Evolutionary conservation across 306 rosid species (phyloP).

Genomic region (Trifolium dubium): DNA sequence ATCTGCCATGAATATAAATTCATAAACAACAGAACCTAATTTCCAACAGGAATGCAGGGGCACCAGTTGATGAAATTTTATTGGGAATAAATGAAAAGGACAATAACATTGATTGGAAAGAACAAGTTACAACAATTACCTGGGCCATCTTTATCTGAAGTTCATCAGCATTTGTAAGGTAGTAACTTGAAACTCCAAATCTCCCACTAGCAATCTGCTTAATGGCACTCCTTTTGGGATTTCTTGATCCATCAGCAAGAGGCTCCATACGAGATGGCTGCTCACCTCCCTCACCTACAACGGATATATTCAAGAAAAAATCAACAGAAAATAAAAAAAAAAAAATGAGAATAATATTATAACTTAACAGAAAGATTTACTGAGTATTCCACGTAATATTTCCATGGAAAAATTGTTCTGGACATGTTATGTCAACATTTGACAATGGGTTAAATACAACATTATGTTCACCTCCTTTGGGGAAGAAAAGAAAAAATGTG

Average conservation of each 20-base stretch:
- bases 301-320: constrained; percentile 21
- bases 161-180: constrained; percentile 96
- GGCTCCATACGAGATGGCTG: constrained; percentile 98
- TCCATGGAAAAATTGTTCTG: constrained; percentile 1
- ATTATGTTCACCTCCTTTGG: background rate
- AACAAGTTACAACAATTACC: constrained; percentile 55
- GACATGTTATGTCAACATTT: background rate
- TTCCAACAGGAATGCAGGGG: constrained; percentile 48
- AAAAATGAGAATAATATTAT: constrained; percentile 4
- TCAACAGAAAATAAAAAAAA: constrained; percentile 24
- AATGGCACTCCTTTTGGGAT: constrained; percentile 94
- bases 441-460: background rate
- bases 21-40: constrained; percentile 53
- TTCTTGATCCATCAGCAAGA: constrained; percentile 87
- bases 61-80: constrained; percentile 30
- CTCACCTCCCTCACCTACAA: constrained; percentile 99
- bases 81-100: constrained; percentile 8
- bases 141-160: constrained; percentile 99
- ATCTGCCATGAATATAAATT: constrained; percentile 62
- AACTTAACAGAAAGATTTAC: constrained; percentile 12
- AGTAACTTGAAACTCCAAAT: constrained; percentile 97
- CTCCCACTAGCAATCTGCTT: constrained; percentile 99
- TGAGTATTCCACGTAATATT: background rate
- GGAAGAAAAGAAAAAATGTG: constrained; percentile 9
- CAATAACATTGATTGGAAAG: constrained; percentile 5